These are phyloP conservation scores for Barbarea vulgaris DNA, from an alignment of 345 rosid genomes.

Conservation along the genomic window DNA sequence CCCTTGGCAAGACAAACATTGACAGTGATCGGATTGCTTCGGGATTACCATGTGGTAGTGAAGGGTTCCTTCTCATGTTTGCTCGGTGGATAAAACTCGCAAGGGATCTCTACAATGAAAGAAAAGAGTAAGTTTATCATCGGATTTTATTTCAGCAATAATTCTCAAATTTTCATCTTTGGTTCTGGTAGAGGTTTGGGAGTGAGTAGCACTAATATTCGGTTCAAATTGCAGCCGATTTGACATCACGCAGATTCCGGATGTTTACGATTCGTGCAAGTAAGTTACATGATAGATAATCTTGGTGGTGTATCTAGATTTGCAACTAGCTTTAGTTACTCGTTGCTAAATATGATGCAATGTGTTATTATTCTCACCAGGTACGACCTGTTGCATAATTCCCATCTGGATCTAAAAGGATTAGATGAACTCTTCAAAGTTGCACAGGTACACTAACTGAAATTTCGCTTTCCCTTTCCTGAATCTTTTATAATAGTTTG, in stretches of 20 bases:
- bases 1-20: constrained; percentile 96
- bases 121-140: constrained; percentile 71
- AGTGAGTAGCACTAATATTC: constrained; percentile 18
- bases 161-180: background rate
- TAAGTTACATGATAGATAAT: constrained; percentile 48
- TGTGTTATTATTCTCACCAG: constrained; percentile 45
- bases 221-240: constrained; percentile 73
- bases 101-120: constrained; percentile 95
- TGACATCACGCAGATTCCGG: constrained; percentile 98
- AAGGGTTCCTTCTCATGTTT: constrained; percentile 98
- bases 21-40: constrained; percentile 98
- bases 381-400: constrained; percentile 96
- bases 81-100: constrained; percentile 99
- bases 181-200: constrained; percentile 2
- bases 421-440: constrained; percentile 90
- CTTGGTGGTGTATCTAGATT: constrained; percentile 8
- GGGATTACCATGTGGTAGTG: constrained; percentile 99
- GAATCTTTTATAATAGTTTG: constrained; percentile 48
- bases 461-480: background rate
- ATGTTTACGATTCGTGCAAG: constrained; percentile 99
- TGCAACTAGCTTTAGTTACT: constrained; percentile 4
- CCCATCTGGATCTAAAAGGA: constrained; percentile 92
- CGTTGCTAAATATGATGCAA: constrained; percentile 9
- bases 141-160: constrained; percentile 16
- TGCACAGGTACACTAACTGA: constrained; percentile 75